These are phyloP conservation scores for Paspalum notatum DNA, from an alignment of 176 grass and related monocot species.

Conservation along the genomic window DNA sequence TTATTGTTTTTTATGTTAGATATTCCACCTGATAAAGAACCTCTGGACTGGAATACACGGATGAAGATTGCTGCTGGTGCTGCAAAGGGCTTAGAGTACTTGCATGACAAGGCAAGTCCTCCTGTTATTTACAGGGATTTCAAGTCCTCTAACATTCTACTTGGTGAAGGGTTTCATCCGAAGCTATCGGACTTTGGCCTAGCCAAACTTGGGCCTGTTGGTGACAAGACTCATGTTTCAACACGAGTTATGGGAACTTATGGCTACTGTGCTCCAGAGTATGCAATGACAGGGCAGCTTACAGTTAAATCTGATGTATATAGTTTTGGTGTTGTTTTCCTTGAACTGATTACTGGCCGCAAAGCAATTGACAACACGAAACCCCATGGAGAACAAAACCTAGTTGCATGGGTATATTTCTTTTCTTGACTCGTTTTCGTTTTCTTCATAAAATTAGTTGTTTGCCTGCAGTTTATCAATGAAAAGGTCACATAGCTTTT, in stretches of 20 bases:
- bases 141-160: slow-evolving; percentile 95
- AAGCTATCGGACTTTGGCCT: slow-evolving; percentile 92
- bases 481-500: slow-evolving; percentile 3
- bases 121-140: slow-evolving; percentile 93
- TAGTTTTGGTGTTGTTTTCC: slow-evolving; percentile 92
- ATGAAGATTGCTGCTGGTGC: slow-evolving; percentile 97
- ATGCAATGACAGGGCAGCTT: slow-evolving; percentile 92
- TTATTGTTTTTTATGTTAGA: slow-evolving; percentile 58
- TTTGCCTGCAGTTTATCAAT: neutral
- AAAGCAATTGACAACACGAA: slow-evolving; percentile 88
- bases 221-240: slow-evolving; percentile 93
- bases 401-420: slow-evolving; percentile 88
- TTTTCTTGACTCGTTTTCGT: slow-evolving; percentile 29
- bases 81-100: slow-evolving; percentile 85
- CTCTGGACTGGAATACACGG: slow-evolving; percentile 84
- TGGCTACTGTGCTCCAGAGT: slow-evolving; percentile 92
- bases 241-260: slow-evolving; percentile 94
- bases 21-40: slow-evolving; percentile 82
- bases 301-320: slow-evolving; percentile 93
- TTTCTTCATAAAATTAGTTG: slow-evolving; percentile 22
- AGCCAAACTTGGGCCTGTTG: slow-evolving; percentile 89
- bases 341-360: slow-evolving; percentile 87
- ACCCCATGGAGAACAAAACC: slow-evolving; percentile 74
- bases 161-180: slow-evolving; percentile 74
- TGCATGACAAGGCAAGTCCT: slow-evolving; percentile 87